Base-by-base conservation (phyloP, 768 basidiomycete species). In the Exsudoporus frostii region DNA sequence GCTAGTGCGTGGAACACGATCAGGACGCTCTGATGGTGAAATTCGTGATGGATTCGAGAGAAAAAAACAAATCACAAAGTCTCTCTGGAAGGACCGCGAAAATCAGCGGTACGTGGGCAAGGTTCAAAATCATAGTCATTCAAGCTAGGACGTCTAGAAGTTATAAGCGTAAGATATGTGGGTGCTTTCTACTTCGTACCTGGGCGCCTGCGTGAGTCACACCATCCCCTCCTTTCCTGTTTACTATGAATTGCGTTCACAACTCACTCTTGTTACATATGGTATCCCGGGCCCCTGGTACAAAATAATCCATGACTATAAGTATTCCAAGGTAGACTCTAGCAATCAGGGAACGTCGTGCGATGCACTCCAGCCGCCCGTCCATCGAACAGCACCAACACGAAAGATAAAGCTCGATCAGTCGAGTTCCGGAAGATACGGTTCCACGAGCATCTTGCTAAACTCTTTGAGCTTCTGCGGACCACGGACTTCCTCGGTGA, bases 401-500 rank as follows among this genome's bases (percentile, higher is more conserved):
- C 15, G 14, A 6, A 19, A 17, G 43, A n/a, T 15, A 32, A 14
- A 24, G 22, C 5, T 27, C 32, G n/a, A 8, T 61, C 48, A 71
- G 38, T 65, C 65, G 7, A 68, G 40, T 10, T 57, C 47, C 19
- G 91, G 84, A 4, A 75, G 74, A 67, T 88, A 94, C 4, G 92
- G 90, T 62, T 84, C 79, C 40, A 94, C 84, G 19, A 96, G 80
- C 90, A 95, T 92, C 74, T 86, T 83, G 72, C 91, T 93, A 67
- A 98, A 98, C 67, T 91, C 86, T 64, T 86, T 85, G 54, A 99
- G 81, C 74, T 91, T 95, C 71, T 93, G 88, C 0, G 92, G 91
- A 5, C 97, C 97, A 62, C 97, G 82, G 5, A 98, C 96, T 73
- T 98, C 97, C 68, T 98, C 95, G 5, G 94, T 97, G 49, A 98